Percentiles rank a stretch among this genome's conserved stretches.
These are phyloP conservation scores for Colletotrichum scovillei DNA, from an alignment of 2,329 filamentous ascomycete genomes.

Conservation along the genomic window DNA sequence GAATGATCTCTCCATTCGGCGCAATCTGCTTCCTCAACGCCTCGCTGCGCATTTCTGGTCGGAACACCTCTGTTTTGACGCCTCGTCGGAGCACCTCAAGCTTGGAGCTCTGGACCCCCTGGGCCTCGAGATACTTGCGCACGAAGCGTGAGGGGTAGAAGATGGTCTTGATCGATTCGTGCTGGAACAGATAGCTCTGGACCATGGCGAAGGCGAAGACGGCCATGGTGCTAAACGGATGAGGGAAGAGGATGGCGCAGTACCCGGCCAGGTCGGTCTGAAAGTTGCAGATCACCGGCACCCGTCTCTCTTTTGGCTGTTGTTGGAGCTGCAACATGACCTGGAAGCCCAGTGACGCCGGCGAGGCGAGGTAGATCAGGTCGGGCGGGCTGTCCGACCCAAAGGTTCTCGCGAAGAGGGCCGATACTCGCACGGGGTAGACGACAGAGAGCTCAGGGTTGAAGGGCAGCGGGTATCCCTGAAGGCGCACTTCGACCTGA, in stretches of 20 bases:
- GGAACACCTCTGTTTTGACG: slow-evolving; percentile 72
- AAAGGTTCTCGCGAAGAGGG: slow-evolving; percentile 71
- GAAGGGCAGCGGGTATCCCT: slow-evolving; percentile 75
- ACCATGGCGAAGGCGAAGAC: slow-evolving; percentile 71
- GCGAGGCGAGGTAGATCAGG: slow-evolving; percentile 76
- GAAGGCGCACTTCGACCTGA: slow-evolving; percentile 66
- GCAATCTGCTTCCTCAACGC: slow-evolving; percentile 65
- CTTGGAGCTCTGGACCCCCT: slow-evolving; percentile 66
- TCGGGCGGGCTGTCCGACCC: slow-evolving; percentile 64
- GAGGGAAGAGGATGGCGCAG: slow-evolving; percentile 75
- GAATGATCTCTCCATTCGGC: slow-evolving; percentile 71
- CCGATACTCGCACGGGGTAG: slow-evolving; percentile 74
- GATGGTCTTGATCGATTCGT: slow-evolving; percentile 70
- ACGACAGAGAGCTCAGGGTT: slow-evolving; percentile 78
- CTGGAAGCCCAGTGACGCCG: slow-evolving; percentile 77
- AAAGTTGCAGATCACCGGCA: slow-evolving; percentile 75
- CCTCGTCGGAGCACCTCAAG: slow-evolving; percentile 72
- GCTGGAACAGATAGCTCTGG: slow-evolving; percentile 74
- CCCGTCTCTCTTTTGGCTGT: slow-evolving; percentile 62
- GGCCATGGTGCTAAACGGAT: slow-evolving; percentile 69
- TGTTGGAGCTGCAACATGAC: slow-evolving; percentile 76
- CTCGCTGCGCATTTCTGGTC: slow-evolving; percentile 63
- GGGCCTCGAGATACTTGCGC: slow-evolving; percentile 67
- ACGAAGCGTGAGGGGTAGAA: slow-evolving; percentile 77
- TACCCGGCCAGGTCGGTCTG: slow-evolving; percentile 79